A percentile compares a stretch with the other conserved stretches of the same genome.
Conservation (phyloP, 768 basidiomycete genomes). For the Termitomyces eurrhizus region DNA sequence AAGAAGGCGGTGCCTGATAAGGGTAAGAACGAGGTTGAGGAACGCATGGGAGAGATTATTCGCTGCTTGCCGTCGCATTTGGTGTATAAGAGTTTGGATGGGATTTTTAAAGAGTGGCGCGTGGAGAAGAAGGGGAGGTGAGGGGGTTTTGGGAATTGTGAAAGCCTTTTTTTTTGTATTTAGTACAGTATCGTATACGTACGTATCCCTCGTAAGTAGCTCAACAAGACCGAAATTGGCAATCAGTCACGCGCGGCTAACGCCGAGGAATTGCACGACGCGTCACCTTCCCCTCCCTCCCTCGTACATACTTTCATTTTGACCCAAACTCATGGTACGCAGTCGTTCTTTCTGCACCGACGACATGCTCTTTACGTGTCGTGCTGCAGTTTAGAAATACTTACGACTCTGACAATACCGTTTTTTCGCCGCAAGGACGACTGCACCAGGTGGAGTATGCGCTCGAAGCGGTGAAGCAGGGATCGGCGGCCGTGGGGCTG, state of each 20-base stretch:
- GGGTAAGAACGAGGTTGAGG: slow-evolving; percentile 70
- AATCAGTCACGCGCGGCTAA: slow-evolving; percentile 13
- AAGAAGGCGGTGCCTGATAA: slow-evolving; percentile 62
- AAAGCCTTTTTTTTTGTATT: not conserved
- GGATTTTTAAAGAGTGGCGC: slow-evolving; percentile 91
- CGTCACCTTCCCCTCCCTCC: slow-evolving; percentile 18
- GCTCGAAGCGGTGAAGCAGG: slow-evolving; percentile 98
- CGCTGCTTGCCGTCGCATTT: slow-evolving; percentile 83
- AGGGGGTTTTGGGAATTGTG: slow-evolving; percentile 7
- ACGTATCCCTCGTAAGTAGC: too few relatives aligned
- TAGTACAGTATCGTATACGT: too few relatives aligned
- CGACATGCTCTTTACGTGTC: slow-evolving; percentile 21
- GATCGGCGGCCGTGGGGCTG: slow-evolving; percentile 96
- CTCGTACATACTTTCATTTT: not conserved
- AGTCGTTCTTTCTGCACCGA: not conserved
- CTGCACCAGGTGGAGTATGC: slow-evolving; percentile 99
- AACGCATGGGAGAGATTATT: slow-evolving; percentile 83
- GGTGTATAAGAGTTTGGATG: slow-evolving; percentile 88
- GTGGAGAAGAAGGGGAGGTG: slow-evolving; percentile 74
- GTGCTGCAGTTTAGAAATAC: slow-evolving; percentile 82
- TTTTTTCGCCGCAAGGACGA: slow-evolving; percentile 94
- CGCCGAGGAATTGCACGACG: slow-evolving; percentile 18
- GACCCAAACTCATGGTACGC: slow-evolving; percentile 31
- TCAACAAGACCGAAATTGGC: too few relatives aligned
- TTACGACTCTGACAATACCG: slow-evolving; percentile 98